Evolutionary conservation across 306 rosid species (phyloP).

Genomic region (Corylus avellana): DNA sequence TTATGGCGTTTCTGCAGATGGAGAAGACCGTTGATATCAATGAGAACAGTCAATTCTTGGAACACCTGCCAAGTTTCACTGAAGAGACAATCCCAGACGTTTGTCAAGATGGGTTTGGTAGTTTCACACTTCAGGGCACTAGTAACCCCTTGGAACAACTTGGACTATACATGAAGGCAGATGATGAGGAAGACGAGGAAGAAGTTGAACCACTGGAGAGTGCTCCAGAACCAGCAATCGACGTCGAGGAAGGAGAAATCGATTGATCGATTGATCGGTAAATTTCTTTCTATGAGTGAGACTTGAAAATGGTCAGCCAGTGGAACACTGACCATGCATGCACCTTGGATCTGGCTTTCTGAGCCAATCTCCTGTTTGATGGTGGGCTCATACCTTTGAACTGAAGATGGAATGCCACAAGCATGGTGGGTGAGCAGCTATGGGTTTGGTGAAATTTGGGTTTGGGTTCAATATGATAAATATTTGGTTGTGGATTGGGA

Average conservation of each 20-base stretch:
- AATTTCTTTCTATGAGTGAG: slow-evolving; percentile 9
- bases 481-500: slow-evolving; percentile 35
- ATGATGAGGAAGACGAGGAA: slow-evolving; percentile 65
- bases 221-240: slow-evolving; percentile 49
- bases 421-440: slow-evolving; percentile 20
- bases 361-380: background rate
- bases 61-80: slow-evolving; percentile 60
- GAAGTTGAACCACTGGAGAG: slow-evolving; percentile 44
- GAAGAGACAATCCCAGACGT: slow-evolving; percentile 47
- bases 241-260: slow-evolving; percentile 83
- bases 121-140: slow-evolving; percentile 52
- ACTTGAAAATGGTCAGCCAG: slow-evolving; percentile 21
- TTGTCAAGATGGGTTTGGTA: slow-evolving; percentile 39
- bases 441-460: slow-evolving; percentile 35
- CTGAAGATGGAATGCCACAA: slow-evolving; percentile 32
- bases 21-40: slow-evolving; percentile 89
- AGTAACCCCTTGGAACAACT: slow-evolving; percentile 56
- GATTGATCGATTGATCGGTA: slow-evolving; percentile 56
- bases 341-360: background rate
- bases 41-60: slow-evolving; percentile 73
- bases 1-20: slow-evolving; percentile 49
- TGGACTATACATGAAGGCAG: slow-evolving; percentile 58
- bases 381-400: background rate
- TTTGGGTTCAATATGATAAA: slow-evolving; percentile 35
- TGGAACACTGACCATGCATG: background rate